Base-by-base conservation (phyloP, 1,139 yeast genomes). In the Kodamaea plutei region DNA sequence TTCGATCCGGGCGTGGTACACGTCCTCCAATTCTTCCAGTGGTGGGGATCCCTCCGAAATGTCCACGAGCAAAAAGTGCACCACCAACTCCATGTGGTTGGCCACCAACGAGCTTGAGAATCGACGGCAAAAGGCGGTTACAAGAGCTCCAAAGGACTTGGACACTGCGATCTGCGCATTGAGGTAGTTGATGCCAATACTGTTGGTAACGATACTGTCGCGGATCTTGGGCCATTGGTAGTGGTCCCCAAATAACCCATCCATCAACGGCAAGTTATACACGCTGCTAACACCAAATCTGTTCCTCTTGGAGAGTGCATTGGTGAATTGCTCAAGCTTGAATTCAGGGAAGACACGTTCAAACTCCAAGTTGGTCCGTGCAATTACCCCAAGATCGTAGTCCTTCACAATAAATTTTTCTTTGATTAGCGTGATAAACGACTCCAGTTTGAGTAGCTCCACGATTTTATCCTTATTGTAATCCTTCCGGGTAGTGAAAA, bases 81-180 rank as follows among this genome's bases (percentile, higher is more conserved):
- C 53, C 2, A 77, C 67, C 33, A 77, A 60, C 15, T 56, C 56
- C 43, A 74, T 51, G 41, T 71, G 67, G 2, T 64, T 51, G 0
- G 55, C 33, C 31, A 53, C 53, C 10, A 75, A 46, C 10, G 49
- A 44, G 12, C 58, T 61, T 20, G 56, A 50, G 39, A 54, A 67
- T 27, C 55, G 56, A 33, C 69, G 63, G 44, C 80, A 72, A 41
- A 73, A 73, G 0, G 93, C 76, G 0, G 93, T 79, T 18, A 84
- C 41, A 10, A 88, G 60, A 1, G 91, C 88, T 30, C 93, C 89
- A 71, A 84, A 79, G 0, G 95, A 74, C 47, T 79, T 80, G 3
- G 85, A 80, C 16, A 83, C 73, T 3, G 74, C 62, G 14, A 80
- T 64, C 48, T 87, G 95, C 1, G 91, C 73, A 31, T 77, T 71